Conservation (phyloP, 768 basidiomycete genomes). For the Dacryopinax primogenitus region DNA sequence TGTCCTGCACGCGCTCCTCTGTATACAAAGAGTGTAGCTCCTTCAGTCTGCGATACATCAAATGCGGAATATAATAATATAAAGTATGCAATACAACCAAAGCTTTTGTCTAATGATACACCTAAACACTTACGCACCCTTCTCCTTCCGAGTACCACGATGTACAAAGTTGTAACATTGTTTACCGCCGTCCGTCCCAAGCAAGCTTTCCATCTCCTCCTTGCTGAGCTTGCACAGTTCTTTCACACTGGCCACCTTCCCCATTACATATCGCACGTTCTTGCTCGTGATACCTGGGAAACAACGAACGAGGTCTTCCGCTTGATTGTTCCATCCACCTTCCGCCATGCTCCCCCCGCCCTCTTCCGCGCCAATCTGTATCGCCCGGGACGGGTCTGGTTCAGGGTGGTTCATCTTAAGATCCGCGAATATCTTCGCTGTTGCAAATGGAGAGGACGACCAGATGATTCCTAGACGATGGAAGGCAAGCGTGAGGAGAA, state of each 20-base stretch:
- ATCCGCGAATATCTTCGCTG: constrained; percentile 83
- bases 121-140: neutral
- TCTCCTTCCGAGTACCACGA: constrained; percentile 30
- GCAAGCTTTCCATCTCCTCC: constrained; percentile 50
- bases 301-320: constrained; percentile 69
- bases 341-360: constrained; percentile 56
- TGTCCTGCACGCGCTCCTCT: too few relatives aligned
- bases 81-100: neutral
- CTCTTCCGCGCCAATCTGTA: constrained; percentile 68
- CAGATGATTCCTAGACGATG: constrained; percentile 89
- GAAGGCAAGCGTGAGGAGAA: constrained; percentile 76
- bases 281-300: constrained; percentile 77
- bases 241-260: constrained; percentile 59
- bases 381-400: constrained; percentile 64
- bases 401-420: constrained; percentile 69
- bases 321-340: constrained; percentile 42
- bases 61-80: neutral
- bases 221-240: constrained; percentile 56
- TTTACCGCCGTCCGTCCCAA: constrained; percentile 73
- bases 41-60: too few relatives aligned
- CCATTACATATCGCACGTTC: constrained; percentile 75
- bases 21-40: too few relatives aligned
- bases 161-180: constrained; percentile 73
- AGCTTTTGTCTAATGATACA: neutral
- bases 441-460: constrained; percentile 91